Evolutionary conservation across 176 grass and related monocot genomes (phyloP).

Genomic region (Hordeum vulgare): DNA sequence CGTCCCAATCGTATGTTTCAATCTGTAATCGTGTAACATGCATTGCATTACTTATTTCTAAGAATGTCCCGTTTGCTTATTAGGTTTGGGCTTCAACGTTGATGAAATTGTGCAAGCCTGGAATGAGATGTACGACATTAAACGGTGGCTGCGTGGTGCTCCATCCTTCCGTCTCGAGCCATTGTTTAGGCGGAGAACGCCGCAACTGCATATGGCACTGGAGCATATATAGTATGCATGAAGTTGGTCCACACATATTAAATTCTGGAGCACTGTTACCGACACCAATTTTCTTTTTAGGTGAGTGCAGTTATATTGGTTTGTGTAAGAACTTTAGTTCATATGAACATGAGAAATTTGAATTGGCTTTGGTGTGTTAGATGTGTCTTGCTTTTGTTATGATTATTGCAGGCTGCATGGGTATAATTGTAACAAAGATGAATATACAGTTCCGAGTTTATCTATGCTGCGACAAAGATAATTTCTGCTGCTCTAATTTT

Average conservation of each 20-base stretch:
- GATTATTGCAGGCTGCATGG: neutral
- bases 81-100: constrained; percentile 77
- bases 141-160: constrained; percentile 62
- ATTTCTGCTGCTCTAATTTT: neutral
- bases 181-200: constrained; percentile 69
- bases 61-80: constrained; percentile 12
- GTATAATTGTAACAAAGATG: neutral
- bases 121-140: constrained; percentile 90
- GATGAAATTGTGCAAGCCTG: constrained; percentile 91
- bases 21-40: neutral
- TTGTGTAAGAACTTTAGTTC: neutral
- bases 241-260: constrained; percentile 7
- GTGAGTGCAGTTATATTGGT: constrained; percentile 6
- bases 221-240: constrained; percentile 50
- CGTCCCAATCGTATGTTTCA: neutral
- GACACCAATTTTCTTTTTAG: constrained; percentile 10
- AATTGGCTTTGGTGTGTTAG: neutral
- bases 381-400: neutral
- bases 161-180: constrained; percentile 80
- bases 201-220: constrained; percentile 49
- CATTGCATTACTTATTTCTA: neutral
- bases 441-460: neutral
- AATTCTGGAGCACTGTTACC: constrained; percentile 19
- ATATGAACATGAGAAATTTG: neutral
- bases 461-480: neutral